Evolutionary conservation across 371 early-diverging fungal species (phyloP).

Genomic region (Apophysomyces sp.): DNA sequence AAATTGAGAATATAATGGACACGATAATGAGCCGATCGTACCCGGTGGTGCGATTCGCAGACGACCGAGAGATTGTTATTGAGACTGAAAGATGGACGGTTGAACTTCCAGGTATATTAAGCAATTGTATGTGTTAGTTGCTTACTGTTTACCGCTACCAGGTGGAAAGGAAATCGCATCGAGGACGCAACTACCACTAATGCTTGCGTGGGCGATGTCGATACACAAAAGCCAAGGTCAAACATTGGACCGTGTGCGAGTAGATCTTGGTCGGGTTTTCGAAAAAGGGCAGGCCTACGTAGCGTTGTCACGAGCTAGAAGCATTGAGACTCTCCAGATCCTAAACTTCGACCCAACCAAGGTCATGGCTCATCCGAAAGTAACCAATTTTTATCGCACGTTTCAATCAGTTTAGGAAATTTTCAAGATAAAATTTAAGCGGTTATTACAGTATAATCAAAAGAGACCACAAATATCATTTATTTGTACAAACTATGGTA

Average conservation of each 20-base stretch:
- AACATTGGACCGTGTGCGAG: constrained; percentile 78
- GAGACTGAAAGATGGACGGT: constrained; percentile 60
- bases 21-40: constrained; percentile 12
- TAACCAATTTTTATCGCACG: constrained; percentile 57
- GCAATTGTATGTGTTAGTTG: not conserved
- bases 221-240: constrained; percentile 94
- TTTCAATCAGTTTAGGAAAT: constrained; percentile 5
- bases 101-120: constrained; percentile 48
- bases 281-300: constrained; percentile 91
- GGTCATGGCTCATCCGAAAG: constrained; percentile 73
- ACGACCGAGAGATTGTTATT: constrained; percentile 41
- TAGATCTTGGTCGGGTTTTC: constrained; percentile 80
- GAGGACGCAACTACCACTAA: constrained; percentile 64
- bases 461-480: too few relatives aligned
- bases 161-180: constrained; percentile 23
- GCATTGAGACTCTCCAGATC: constrained; percentile 67
- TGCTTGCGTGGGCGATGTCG: constrained; percentile 67
- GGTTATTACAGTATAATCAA: not conserved
- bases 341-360: constrained; percentile 65
- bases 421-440: not conserved
- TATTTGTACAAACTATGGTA: too few relatives aligned
- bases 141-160: not conserved
- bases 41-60: constrained; percentile 61
- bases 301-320: constrained; percentile 78
- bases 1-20: not conserved